Conservation (phyloP, 768 basidiomycete genomes). For the Suillus spraguei region DNA sequence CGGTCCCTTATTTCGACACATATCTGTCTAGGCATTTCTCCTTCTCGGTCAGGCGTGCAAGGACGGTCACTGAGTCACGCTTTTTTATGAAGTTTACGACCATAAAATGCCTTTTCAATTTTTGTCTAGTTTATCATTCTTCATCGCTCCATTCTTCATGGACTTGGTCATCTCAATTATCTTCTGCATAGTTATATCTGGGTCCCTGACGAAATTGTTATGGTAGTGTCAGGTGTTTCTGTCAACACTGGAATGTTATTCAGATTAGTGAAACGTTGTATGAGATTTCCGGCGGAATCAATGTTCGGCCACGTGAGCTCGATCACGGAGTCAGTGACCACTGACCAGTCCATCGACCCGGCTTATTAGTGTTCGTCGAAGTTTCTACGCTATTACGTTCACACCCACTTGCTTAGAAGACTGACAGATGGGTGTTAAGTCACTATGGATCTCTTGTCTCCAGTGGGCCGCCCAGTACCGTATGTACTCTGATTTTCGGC, state of each 20-base stretch:
- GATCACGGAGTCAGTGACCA: background rate
- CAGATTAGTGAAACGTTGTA: background rate
- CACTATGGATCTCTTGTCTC: conserved; percentile 87
- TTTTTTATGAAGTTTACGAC: conserved; percentile 13
- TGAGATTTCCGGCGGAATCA: background rate
- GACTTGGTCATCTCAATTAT: conserved; percentile 24
- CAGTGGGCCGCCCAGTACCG: conserved; percentile 95
- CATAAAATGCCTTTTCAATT: conserved; percentile 7
- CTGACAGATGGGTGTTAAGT: conserved; percentile 88
- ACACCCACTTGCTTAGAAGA: background rate
- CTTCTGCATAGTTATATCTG: conserved; percentile 21
- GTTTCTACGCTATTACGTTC: background rate
- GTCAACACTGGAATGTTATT: background rate
- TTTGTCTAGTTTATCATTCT: conserved; percentile 20
- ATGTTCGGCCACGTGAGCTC: background rate
- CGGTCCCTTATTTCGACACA: conserved; percentile 5
- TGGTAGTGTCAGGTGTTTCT: conserved; percentile 17
- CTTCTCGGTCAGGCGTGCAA: conserved; percentile 1
- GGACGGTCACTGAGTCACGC: conserved; percentile 11
- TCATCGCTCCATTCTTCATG: conserved; percentile 16
- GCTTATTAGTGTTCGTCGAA: too few species aligned
- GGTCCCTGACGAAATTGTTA: conserved; percentile 6
- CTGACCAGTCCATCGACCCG: too few species aligned
- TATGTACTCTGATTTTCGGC: conserved; percentile 39
- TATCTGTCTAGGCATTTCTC: background rate